A percentile compares a stretch with the other conserved stretches of the same genome.
phyloP scores from a whole-genome alignment of 2,329 filamentous ascomycete species.

The Helotiales sp. region DNA sequence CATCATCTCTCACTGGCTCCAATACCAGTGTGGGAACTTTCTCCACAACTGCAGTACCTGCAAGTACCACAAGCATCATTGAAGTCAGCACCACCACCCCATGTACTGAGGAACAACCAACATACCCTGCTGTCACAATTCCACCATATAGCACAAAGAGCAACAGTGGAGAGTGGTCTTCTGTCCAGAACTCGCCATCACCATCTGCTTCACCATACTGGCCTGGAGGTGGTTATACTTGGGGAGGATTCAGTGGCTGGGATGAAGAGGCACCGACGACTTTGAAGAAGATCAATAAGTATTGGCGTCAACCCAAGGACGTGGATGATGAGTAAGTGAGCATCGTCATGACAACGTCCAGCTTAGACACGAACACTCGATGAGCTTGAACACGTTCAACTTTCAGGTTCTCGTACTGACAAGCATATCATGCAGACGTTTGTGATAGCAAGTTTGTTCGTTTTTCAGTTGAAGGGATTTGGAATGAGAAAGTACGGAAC shows the following conservation, averaged over 20 bases:
- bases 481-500: neutral
- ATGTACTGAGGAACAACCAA: neutral
- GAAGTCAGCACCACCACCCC: neutral
- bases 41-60: neutral
- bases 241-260: neutral
- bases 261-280: conserved; percentile 1
- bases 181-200: neutral
- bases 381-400: too few relatives aligned
- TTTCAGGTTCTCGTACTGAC: too few relatives aligned
- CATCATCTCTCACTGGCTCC: too few relatives aligned
- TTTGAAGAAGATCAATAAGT: neutral
- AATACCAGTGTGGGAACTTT: too few relatives aligned
- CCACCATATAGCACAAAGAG: neutral
- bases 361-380: neutral
- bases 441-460: too few relatives aligned
- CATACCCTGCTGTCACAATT: neutral
- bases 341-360: neutral
- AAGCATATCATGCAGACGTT: too few relatives aligned
- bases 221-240: neutral
- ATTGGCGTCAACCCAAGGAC: neutral
- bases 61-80: neutral
- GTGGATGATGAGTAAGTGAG: neutral
- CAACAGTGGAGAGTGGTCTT: neutral
- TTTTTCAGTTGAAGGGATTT: neutral
- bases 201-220: neutral